These are phyloP conservation scores for Plantago ovata DNA, from an alignment of 257 asterid genomes.

Conservation along the genomic window DNA sequence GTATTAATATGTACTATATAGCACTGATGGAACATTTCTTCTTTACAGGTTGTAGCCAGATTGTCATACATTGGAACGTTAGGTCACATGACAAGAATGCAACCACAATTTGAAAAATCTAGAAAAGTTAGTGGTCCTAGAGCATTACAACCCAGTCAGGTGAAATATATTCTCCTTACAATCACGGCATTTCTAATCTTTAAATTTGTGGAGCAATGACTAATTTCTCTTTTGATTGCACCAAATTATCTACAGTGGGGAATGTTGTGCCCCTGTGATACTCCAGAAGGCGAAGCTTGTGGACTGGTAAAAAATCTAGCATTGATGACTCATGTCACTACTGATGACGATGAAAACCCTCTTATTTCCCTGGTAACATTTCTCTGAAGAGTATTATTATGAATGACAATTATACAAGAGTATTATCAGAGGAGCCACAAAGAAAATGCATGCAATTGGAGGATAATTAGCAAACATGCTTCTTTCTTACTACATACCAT, in stretches of 20 bases:
- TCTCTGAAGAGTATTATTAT: not conserved
- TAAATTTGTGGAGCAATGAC: slow-evolving; percentile 5
- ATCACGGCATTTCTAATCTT: not conserved
- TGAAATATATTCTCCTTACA: slow-evolving; percentile 22
- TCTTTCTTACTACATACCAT: not conserved
- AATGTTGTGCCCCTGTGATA: slow-evolving; percentile 97
- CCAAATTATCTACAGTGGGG: slow-evolving; percentile 73
- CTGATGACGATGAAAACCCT: slow-evolving; percentile 88
- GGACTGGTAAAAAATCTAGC: slow-evolving; percentile 97
- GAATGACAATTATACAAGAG: too few relatives aligned
- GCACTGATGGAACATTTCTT: slow-evolving; percentile 11
- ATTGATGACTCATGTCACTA: slow-evolving; percentile 92
- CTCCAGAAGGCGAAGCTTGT: slow-evolving; percentile 97
- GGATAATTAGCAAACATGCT: not conserved
- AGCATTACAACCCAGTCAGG: slow-evolving; percentile 98
- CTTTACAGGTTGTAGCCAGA: slow-evolving; percentile 59
- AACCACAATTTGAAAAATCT: slow-evolving; percentile 86
- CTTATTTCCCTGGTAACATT: slow-evolving; percentile 69
- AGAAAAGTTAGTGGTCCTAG: slow-evolving; percentile 96
- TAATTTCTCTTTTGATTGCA: slow-evolving; percentile 12
- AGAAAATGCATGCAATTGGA: too few relatives aligned
- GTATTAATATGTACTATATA: not conserved
- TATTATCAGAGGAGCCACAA: too few relatives aligned
- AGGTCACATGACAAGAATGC: slow-evolving; percentile 84
- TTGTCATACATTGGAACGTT: slow-evolving; percentile 75